phyloP scores from a whole-genome alignment of 1,284 basidiomycete species.

The Mycena sp. region DNA sequence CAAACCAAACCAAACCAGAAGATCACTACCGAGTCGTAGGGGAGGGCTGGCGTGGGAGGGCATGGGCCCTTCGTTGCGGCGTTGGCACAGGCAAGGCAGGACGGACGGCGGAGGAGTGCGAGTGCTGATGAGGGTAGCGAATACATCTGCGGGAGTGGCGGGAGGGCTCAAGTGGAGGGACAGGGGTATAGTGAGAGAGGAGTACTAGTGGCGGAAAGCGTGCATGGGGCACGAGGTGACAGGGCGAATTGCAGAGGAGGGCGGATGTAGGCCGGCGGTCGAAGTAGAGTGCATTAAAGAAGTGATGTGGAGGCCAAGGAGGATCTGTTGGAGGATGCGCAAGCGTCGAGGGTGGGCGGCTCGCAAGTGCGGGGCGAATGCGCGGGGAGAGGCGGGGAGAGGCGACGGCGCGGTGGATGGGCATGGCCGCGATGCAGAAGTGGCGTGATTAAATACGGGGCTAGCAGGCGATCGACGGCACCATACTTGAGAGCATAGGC shows the following conservation, averaged over 20 bases:
- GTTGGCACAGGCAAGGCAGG: neutral
- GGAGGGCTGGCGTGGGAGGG: neutral
- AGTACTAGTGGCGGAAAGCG: neutral
- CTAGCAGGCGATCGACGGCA: neutral
- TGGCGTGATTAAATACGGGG: neutral
- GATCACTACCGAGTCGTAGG: neutral
- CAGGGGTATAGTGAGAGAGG: neutral
- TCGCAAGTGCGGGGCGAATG: slow-evolving; percentile 1
- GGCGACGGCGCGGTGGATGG: neutral
- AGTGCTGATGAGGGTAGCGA: neutral
- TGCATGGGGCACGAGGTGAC: neutral
- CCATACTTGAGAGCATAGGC: neutral
- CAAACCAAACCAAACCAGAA: too few species aligned
- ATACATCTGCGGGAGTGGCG: neutral
- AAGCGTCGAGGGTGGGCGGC: neutral
- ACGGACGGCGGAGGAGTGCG: neutral
- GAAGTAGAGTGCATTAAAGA: neutral
- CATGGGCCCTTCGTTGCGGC: neutral
- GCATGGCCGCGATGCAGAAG: neutral
- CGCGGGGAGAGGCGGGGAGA: neutral
- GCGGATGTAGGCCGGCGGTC: neutral
- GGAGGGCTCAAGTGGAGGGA: neutral
- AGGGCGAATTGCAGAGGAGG: neutral
- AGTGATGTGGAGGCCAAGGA: neutral
- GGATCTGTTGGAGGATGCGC: neutral